These are phyloP conservation scores for Ophiostoma novo-ulmi DNA, from an alignment of 2,329 filamentous ascomycete genomes.

Conservation along the genomic window DNA sequence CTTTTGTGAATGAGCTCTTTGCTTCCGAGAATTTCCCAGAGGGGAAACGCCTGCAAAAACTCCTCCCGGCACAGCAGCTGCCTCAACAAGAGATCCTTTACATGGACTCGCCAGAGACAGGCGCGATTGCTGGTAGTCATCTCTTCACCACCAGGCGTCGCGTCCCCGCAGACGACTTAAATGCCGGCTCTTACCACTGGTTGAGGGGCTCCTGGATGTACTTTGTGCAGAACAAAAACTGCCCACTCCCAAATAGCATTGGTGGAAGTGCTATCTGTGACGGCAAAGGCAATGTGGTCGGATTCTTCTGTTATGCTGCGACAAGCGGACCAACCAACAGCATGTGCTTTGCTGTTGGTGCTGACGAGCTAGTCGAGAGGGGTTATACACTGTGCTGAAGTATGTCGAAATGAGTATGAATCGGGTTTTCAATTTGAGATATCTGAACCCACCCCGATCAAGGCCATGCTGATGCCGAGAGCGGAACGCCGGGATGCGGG, in stretches of 20 bases:
- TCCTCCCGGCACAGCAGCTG: background rate
- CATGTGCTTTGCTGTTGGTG: too few relatives aligned
- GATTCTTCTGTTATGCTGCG: background rate
- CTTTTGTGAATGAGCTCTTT: background rate
- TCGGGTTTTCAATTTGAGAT: too few relatives aligned
- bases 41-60: background rate
- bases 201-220: background rate
- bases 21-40: background rate
- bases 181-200: background rate
- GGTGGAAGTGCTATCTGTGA: background rate
- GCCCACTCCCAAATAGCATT: background rate
- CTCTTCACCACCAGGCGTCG: background rate
- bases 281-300: background rate
- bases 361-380: too few relatives aligned
- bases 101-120: background rate
- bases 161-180: background rate
- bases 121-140: background rate
- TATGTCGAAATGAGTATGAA: background rate
- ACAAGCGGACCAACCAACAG: background rate
- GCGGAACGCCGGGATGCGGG: too few relatives aligned
- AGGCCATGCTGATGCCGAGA: too few relatives aligned
- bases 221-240: background rate
- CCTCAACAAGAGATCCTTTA: background rate
- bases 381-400: background rate
- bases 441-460: too few relatives aligned